Evolutionary conservation across 352 stramenopile genomes (phyloP), one percentile per base, ranked within the genome.

Genomic region (Globisporangium sylvaticum): DNA sequence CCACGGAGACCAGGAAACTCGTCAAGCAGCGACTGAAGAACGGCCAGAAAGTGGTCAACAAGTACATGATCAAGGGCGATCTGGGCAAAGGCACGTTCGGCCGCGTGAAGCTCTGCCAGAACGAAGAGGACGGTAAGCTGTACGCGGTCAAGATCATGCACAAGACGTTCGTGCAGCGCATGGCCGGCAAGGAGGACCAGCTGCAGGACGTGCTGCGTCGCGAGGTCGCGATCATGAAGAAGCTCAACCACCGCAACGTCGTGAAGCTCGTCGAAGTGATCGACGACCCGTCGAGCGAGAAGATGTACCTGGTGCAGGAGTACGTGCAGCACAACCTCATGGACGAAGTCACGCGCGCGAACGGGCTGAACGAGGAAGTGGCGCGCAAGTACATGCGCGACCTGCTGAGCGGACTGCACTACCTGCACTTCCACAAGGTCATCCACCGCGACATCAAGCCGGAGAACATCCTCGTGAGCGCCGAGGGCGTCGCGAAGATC

Each of bases 161-260:
- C 70, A 92, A 92, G 76, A 94, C 84, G 54, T 96, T 96, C 57
- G 83, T 94, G n/a, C 87, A 94, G 68, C 88, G 87, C 53, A 94
- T 96, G 84, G 84, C 85, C 24, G 84, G 83, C 29, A 93, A 93
- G 56, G 88, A 96, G 64, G 88, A 96, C 64, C 87, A 91, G 65
- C 67, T 94, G 6, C 87, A 94, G 59, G 88, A 94, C 56, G 88
- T 90, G 25, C 57, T 96, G 62, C 83, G 87, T 9, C 83, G 89
- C 25, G 95, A 98, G 74, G 96, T 98, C 25, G 92, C 91, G 10
- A 98, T 98, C 66, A 98, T 98, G 95, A 98, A 98, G 76, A 97
- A 97, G 65, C 79, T 98, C 2, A 91, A 88, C 65, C 95, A 98
- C 73, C 85, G 78, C 29, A 97, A 98, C 73, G 91, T 98, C 24